A percentile compares a stretch with the other conserved stretches of the same genome.
Evolutionary conservation across 441 rosid species (phyloP).

Genomic region (Adansonia rubrostipa): DNA sequence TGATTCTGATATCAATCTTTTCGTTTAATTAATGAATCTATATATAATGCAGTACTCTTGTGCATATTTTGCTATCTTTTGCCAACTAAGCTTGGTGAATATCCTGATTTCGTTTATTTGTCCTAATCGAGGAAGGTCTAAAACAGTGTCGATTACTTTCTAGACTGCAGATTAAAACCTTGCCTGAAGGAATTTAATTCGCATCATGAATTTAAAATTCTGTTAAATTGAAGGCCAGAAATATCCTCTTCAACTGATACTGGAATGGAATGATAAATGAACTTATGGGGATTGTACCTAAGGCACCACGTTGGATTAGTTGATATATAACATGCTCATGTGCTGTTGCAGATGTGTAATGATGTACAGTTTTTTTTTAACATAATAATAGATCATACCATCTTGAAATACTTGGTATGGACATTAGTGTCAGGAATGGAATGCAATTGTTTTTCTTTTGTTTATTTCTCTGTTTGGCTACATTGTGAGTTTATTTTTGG

Average conservation of each 20-base stretch:
- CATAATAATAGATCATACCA: neutral
- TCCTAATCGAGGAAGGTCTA: neutral
- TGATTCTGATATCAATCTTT: conserved; percentile 4
- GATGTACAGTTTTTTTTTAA: neutral
- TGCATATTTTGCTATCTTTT: conserved; percentile 3
- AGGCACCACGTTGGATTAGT: neutral
- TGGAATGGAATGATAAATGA: neutral
- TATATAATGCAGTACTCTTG: neutral
- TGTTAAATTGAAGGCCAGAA: neutral
- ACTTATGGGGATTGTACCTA: neutral
- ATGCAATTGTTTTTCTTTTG: neutral
- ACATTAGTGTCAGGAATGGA: neutral
- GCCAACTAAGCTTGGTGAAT: conserved; percentile 7
- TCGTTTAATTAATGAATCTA: neutral
- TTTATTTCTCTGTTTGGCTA: neutral
- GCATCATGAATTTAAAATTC: neutral
- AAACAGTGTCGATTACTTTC: neutral
- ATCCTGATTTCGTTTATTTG: neutral
- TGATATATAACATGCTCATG: neutral
- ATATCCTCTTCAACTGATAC: neutral
- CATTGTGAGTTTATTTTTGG: neutral
- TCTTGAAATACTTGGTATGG: conserved; percentile 6
- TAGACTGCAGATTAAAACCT: neutral
- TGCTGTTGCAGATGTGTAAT: neutral
- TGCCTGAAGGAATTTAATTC: neutral